Percentiles rank a stretch among this genome's conserved stretches.
phyloP scores from a whole-genome alignment of 176 grass and related monocot genomes.

The Eleusine coracana region DNA sequence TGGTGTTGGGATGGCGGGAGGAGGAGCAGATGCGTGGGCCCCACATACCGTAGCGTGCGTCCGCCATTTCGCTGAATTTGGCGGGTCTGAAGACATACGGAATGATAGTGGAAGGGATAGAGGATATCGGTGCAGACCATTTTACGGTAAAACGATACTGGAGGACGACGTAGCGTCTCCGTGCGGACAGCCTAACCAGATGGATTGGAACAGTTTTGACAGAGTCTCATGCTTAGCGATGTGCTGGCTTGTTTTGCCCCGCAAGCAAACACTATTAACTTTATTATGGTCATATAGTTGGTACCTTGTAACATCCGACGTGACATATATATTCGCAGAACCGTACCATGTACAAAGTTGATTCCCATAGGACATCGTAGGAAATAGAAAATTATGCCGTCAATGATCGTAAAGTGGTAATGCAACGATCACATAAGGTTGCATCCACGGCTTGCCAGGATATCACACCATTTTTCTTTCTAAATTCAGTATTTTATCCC shows the following conservation, averaged over 20 bases:
- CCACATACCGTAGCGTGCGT: too few species aligned
- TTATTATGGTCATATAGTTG: background rate
- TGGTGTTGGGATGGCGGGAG: too few species aligned
- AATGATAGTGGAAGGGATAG: too few species aligned
- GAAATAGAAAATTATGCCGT: background rate
- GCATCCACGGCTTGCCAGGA: background rate
- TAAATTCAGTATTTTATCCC: background rate
- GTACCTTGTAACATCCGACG: background rate
- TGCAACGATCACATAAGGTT: background rate
- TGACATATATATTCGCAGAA: background rate
- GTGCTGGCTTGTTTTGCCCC: background rate
- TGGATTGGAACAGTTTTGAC: background rate
- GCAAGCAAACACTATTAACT: constrained; percentile 1
- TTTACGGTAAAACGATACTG: too few species aligned
- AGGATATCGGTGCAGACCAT: too few species aligned
- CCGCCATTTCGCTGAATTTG: too few species aligned
- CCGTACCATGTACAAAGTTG: background rate
- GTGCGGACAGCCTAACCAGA: background rate
- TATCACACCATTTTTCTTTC: background rate
- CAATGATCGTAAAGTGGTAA: background rate
- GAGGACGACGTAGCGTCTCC: background rate
- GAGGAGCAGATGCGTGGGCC: too few species aligned
- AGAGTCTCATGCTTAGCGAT: background rate
- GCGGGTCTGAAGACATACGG: too few species aligned
- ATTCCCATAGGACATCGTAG: background rate